Evolutionary conservation across 768 basidiomycete species (phyloP), one percentile per base, ranked within the genome.

Genomic region (Mrakia hoshinonis): DNA sequence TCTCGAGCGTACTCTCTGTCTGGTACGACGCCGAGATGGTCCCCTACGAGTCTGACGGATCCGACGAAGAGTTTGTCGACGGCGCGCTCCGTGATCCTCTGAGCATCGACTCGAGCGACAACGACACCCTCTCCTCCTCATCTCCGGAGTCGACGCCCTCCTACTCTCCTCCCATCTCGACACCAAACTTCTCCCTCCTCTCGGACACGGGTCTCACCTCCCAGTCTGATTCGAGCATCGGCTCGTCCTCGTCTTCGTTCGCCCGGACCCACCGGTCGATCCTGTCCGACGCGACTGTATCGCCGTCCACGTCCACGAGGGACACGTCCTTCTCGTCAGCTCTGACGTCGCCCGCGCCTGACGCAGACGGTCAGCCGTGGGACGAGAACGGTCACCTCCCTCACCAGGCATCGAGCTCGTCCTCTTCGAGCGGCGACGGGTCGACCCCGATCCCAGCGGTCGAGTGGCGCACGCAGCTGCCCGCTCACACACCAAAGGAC

Each of bases 21-120:
- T 73, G 72, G 72, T 73, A 63, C 49, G 72, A 73, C 62, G 72
- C 72, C n/a, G 72, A 73, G 60, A 29, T 67, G 54, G 65, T 72
- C 38, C 58, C 66, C 3, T 49, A 68, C 29, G 70, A 72, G 49
- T 31, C 54, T 13, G 70, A 67, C 20, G 63, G 64, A 34, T 38
- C 49, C 18, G 46, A 43, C 24, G 69, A 70, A 9, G 69, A 70
- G 4, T n/a, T 47, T 48, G 26, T 18, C 6, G 65, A 34, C 26
- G 22, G 31, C 0, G 26, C 65, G 20, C 49, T 31, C 18, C 22
- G 51, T 10, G 65, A 61, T n/a, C 58, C 58, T 36, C 58, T 61
- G 6, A 46, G 39, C 24, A 47, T 55, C 67, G 67, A 60, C 39
- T 58, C 49, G 46, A 61, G 63, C 51, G 69, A 63, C 15, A 61